A percentile compares a stretch with the other conserved stretches of the same genome.
Conservation (phyloP, 2,329 filamentous ascomycete genomes). For the Dactylellina sp. region DNA sequence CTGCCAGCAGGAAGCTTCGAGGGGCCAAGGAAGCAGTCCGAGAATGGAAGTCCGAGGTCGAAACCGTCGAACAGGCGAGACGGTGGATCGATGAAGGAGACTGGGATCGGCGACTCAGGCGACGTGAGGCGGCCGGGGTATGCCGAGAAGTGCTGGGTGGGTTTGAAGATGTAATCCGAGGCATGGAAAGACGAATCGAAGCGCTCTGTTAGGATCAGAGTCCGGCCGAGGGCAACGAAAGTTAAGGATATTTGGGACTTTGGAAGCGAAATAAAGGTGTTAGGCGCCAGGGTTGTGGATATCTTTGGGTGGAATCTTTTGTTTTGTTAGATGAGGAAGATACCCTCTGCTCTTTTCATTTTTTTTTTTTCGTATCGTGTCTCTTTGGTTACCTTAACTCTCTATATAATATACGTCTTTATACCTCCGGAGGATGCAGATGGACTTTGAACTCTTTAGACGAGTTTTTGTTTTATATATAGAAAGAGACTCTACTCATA, state of each 20-base stretch:
- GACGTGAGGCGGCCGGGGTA: constrained; percentile 82
- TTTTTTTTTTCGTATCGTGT: constrained; percentile 39
- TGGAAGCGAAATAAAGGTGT: constrained; percentile 28
- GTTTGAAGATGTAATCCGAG: constrained; percentile 89
- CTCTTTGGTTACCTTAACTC: constrained; percentile 30
- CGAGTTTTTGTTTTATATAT: constrained; percentile 43
- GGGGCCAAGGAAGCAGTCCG: constrained; percentile 85
- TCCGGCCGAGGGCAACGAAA: constrained; percentile 58
- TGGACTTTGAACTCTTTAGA: constrained; percentile 28
- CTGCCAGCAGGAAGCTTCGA: constrained; percentile 81
- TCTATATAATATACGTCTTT: constrained; percentile 24
- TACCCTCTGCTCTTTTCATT: constrained; percentile 51
- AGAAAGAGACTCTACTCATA: constrained; percentile 31
- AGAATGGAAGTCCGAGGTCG: constrained; percentile 85
- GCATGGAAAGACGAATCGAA: constrained; percentile 79
- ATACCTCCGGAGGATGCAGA: too few relatives aligned
- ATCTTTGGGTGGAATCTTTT: constrained; percentile 22
- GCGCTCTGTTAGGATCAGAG: constrained; percentile 70
- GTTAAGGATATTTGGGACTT: constrained; percentile 46
- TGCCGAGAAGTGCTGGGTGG: constrained; percentile 90
- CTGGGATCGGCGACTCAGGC: constrained; percentile 81
- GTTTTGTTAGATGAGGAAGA: constrained; percentile 43
- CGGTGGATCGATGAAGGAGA: constrained; percentile 83
- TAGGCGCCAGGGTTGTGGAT: constrained; percentile 32
- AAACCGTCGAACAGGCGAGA: constrained; percentile 83